Evolutionary conservation across 2,329 filamentous ascomycete genomes (phyloP).

Genomic region (Reticulascus tulasneorum): DNA sequence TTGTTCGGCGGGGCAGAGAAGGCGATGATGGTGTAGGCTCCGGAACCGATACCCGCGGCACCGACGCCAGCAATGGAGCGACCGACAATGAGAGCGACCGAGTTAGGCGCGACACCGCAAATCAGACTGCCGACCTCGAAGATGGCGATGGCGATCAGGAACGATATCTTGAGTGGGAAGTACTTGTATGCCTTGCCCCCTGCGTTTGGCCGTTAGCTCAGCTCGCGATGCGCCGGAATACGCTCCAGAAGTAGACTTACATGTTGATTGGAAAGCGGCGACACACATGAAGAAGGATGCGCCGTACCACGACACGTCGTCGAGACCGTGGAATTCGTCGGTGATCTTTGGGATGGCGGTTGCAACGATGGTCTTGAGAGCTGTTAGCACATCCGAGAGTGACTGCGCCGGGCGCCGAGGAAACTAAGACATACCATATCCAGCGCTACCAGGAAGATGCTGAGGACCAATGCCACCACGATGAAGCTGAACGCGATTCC

Average conservation of each 20-base stretch:
- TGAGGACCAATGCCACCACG: constrained; percentile 41
- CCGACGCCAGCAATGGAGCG: constrained; percentile 45
- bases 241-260: constrained; percentile 26
- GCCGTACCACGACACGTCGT: constrained; percentile 57
- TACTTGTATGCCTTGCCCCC: constrained; percentile 47
- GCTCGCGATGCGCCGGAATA: no score
- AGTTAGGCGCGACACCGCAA: constrained; percentile 44
- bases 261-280: constrained; percentile 40
- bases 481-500: constrained; percentile 38
- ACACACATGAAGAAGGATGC: constrained; percentile 49
- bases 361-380: constrained; percentile 46
- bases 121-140: constrained; percentile 53
- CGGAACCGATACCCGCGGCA: constrained; percentile 44
- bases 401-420: background rate
- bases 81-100: constrained; percentile 46
- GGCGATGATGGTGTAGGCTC: constrained; percentile 45
- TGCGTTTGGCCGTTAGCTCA: no score
- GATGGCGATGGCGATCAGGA: constrained; percentile 42
- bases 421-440: constrained; percentile 28
- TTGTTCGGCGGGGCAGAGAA: constrained; percentile 33
- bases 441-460: constrained; percentile 46
- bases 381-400: background rate
- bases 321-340: constrained; percentile 45
- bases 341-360: constrained; percentile 56
- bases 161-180: constrained; percentile 48